Evolutionary conservation across 345 rosid genomes (phyloP), one percentile per base, ranked within the genome.

Genomic region (Linum tenue): DNA sequence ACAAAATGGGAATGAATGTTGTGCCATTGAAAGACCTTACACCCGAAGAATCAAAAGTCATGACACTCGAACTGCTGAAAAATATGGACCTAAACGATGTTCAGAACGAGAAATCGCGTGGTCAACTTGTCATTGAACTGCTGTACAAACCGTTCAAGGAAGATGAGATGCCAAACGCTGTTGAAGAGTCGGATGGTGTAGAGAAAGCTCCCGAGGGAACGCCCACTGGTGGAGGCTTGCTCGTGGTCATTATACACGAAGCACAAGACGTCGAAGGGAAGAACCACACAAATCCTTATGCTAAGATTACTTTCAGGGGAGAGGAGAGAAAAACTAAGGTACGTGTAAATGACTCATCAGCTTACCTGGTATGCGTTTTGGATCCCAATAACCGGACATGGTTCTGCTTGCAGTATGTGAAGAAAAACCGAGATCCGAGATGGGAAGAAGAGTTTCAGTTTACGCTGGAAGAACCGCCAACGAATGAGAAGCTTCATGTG

Each of bases 221-320:
- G 3, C 60, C 60, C 5, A 2, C 60, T 57, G 38, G 60, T 57
- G 60, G 60, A 10, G 60, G 60, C 22, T 17, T 57, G 60, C 60
- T 57, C 5, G 60, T 57, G 11, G 60, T 57, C 38, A 57, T 57
- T 57, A 37, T 57, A 7, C 60, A 57, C 4, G 60, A 15, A 57
- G 60, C 60, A n/a, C 60, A 57, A 67, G 95, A 87, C 72, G 80
- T 89, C 74, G 98, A 92, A 79, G 98, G 98, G 41, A 92, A 92
- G 84, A 37, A 57, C 60, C 60, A 57, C 22, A 57, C 60, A 17
- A 57, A 57, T 17, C 60, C 60, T 5, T 57, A 31, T 17, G 60
- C 22, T 15, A 57, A 37, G 22, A 57, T 57, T 37, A 31, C 38
- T 57, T 57, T 57, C 60, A 57, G 60, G 38, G 60, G 60, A 22